Conservation (phyloP, 2,329 filamentous ascomycete species). For the Ceratocystis smalleyi region DNA sequence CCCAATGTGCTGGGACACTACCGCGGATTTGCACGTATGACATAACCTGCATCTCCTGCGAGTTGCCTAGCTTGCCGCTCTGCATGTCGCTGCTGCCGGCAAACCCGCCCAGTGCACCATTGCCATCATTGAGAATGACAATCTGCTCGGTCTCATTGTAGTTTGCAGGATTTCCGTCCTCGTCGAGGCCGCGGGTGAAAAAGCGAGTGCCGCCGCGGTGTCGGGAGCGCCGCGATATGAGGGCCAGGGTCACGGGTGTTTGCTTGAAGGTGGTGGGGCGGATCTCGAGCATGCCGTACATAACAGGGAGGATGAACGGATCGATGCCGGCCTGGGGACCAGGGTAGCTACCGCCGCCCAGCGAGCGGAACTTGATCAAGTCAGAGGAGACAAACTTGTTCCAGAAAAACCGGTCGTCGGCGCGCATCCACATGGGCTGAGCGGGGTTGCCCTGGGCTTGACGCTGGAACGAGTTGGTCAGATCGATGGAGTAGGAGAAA, state of each 20-base stretch:
- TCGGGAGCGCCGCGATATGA: conserved; percentile 80
- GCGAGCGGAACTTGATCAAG: conserved; percentile 70
- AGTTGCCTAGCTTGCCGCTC: conserved; percentile 49
- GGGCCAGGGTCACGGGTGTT: conserved; percentile 65
- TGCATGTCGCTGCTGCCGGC: conserved; percentile 61
- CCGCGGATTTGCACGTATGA: conserved; percentile 94
- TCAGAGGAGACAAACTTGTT: conserved; percentile 87
- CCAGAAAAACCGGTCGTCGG: conserved; percentile 98
- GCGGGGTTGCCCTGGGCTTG: conserved; percentile 62
- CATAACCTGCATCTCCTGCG: conserved; percentile 69
- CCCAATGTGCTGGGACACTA: conserved; percentile 91
- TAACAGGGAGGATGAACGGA: conserved; percentile 85
- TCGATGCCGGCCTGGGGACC: conserved; percentile 64
- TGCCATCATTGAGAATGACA: conserved; percentile 70
- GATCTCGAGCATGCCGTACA: conserved; percentile 92
- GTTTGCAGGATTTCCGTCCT: conserved; percentile 89
- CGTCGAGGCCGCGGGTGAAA: conserved; percentile 86
- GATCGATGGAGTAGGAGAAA: conserved; percentile 92
- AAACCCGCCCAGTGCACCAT: conserved; percentile 61
- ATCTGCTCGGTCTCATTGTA: conserved; percentile 98
- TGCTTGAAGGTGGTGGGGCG: conserved; percentile 72
- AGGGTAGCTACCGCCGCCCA: conserved; percentile 44
- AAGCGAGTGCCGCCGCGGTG: conserved; percentile 84
- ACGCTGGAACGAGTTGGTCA: conserved; percentile 93
- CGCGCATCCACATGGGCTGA: conserved; percentile 71